phyloP scores from a whole-genome alignment of 1,284 basidiomycete species.

The Cryptococcus deneoformans region DNA sequence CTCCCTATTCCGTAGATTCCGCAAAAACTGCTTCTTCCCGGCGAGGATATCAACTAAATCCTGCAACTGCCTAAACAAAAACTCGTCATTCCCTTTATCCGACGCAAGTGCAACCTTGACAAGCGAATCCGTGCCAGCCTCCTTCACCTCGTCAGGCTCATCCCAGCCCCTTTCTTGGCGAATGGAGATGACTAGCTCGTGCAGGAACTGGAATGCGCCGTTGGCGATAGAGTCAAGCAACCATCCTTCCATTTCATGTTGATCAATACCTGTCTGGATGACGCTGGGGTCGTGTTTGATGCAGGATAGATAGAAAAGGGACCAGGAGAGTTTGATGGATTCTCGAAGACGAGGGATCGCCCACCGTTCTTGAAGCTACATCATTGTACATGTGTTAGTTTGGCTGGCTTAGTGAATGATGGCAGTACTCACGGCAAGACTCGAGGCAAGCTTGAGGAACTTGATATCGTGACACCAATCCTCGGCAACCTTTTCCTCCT shows the following conservation, averaged over 20 bases:
- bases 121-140: conserved; percentile 2
- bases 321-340: conserved; percentile 77
- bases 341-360: conserved; percentile 73
- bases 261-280: conserved; percentile 63
- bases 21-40: conserved; percentile 82
- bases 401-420: background rate
- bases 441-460: conserved; percentile 34
- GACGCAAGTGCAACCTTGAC: conserved; percentile 66
- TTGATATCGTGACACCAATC: conserved; percentile 33
- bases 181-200: conserved; percentile 47
- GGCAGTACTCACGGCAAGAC: conserved; percentile 22
- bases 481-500: conserved; percentile 14
- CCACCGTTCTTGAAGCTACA: conserved; percentile 56
- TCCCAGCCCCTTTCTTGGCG: conserved; percentile 25
- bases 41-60: conserved; percentile 69
- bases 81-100: conserved; percentile 34
- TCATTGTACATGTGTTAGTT: background rate
- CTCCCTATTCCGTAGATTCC: conserved; percentile 85
- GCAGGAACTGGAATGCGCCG: conserved; percentile 76
- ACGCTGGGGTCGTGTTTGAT: conserved; percentile 65
- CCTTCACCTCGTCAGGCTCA: conserved; percentile 23
- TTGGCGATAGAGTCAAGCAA: conserved; percentile 77
- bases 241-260: conserved; percentile 73
- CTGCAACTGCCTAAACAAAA: conserved; percentile 67
- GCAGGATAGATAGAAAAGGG: conserved; percentile 73